These are phyloP conservation scores for Rhododendron williamsianum DNA, from an alignment of 148 eudicot species.

Conservation along the genomic window DNA sequence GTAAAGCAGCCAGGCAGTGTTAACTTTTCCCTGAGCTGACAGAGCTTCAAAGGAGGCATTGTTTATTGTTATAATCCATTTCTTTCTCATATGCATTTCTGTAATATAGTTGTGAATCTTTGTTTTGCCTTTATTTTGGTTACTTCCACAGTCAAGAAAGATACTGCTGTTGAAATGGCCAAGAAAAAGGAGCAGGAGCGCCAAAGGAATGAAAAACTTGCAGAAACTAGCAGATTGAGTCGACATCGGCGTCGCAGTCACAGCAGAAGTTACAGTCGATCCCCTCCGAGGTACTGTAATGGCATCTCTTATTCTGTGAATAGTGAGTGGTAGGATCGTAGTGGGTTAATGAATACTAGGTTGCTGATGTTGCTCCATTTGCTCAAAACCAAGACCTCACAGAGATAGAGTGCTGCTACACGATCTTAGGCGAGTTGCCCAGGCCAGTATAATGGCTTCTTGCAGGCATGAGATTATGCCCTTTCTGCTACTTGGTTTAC, in stretches of 20 bases:
- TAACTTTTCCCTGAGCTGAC: constrained; percentile 7
- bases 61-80: not conserved
- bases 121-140: constrained; percentile 6
- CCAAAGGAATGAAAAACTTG: constrained; percentile 82
- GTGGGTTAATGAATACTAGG: not conserved
- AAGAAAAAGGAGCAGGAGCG: constrained; percentile 94
- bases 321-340: not conserved
- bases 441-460: not conserved
- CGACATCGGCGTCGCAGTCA: constrained; percentile 70
- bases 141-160: constrained; percentile 67
- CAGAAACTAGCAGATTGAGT: constrained; percentile 79
- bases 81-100: not conserved
- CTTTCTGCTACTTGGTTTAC: not conserved
- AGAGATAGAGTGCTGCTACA: not conserved
- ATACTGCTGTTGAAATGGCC: constrained; percentile 85
- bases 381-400: not conserved
- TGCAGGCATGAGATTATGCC: not conserved
- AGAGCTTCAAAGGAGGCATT: not conserved
- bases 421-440: not conserved
- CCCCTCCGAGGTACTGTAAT: constrained; percentile 66
- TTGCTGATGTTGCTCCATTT: not conserved
- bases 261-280: constrained; percentile 80
- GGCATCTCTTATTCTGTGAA: not conserved
- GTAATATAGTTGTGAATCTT: not conserved
- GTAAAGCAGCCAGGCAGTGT: constrained; percentile 15